These are phyloP conservation scores for Talinum fruticosum DNA, from an alignment of 148 eudicot genomes.

Conservation along the genomic window DNA sequence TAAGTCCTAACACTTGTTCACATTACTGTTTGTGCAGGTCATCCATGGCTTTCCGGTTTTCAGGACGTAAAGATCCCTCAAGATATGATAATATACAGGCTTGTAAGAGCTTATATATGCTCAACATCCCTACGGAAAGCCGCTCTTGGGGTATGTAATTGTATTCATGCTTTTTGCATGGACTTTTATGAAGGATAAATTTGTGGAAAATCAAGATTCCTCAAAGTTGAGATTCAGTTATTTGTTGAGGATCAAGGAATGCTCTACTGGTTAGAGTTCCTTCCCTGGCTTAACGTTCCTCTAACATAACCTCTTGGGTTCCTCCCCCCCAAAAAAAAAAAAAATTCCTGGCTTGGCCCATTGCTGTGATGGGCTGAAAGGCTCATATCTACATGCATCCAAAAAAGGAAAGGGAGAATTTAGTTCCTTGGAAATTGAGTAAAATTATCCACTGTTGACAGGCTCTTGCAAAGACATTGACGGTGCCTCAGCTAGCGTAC, in stretches of 20 bases:
- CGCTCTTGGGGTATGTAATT: conserved; percentile 74
- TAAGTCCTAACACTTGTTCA: neutral
- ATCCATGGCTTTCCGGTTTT: conserved; percentile 81
- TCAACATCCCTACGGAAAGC: conserved; percentile 86
- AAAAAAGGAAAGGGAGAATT: neutral
- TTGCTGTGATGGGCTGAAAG: too few species aligned
- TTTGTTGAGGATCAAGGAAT: neutral
- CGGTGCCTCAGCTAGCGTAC: conserved; percentile 65
- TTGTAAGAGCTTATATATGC: conserved; percentile 76
- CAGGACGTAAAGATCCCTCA: conserved; percentile 73
- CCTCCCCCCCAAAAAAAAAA: too few species aligned
- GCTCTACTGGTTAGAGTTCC: neutral
- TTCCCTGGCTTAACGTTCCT: too few species aligned
- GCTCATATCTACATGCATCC: too few species aligned
- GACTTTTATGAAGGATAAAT: neutral
- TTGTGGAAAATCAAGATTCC: neutral
- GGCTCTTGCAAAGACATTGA: conserved; percentile 91
- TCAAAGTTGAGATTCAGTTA: neutral
- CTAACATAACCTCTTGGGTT: too few species aligned
- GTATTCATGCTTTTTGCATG: conserved; percentile 3
- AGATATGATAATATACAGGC: conserved; percentile 83
- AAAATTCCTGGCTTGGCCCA: too few species aligned
- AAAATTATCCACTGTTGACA: conserved; percentile 28
- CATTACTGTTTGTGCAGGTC: conserved; percentile 54
- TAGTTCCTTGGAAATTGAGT: neutral